Conservation (phyloP, 768 basidiomycete species). For the Tephrocybe sp. region DNA sequence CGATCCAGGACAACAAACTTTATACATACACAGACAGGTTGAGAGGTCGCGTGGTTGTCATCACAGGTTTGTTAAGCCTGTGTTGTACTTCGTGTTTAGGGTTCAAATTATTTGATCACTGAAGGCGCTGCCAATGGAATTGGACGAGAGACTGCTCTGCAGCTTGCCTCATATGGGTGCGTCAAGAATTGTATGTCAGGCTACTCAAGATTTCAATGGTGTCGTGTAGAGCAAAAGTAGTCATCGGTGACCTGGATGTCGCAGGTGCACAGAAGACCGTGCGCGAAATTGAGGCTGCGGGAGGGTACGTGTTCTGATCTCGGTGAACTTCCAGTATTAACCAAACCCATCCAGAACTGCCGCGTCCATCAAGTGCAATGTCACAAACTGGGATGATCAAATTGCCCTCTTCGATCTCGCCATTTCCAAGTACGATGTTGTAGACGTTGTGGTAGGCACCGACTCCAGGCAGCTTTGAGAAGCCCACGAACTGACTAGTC, state of each 20-base stretch:
- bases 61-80: constrained; percentile 42
- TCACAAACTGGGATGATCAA: constrained; percentile 54
- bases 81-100: neutral
- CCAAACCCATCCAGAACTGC: constrained; percentile 37
- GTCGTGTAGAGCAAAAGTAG: constrained; percentile 44
- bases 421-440: constrained; percentile 42
- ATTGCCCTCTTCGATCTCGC: constrained; percentile 52
- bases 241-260: constrained; percentile 53
- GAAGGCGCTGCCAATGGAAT: constrained; percentile 54
- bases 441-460: constrained; percentile 62
- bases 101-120: neutral
- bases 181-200: constrained; percentile 15
- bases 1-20: constrained; percentile 47
- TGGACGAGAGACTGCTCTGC: constrained; percentile 49
- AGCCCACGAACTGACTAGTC: neutral
- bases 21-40: constrained; percentile 39
- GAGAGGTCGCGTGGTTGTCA: constrained; percentile 47
- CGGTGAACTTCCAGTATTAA: neutral
- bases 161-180: constrained; percentile 54
- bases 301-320: constrained; percentile 37
- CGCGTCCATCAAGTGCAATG: constrained; percentile 44
- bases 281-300: constrained; percentile 35
- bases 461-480: constrained; percentile 15
- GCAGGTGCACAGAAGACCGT: constrained; percentile 40
- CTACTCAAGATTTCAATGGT: too few relatives aligned